Base-by-base conservation (phyloP, 352 stramenopile genomes). In the Globisporangium megalacanthum region DNA sequence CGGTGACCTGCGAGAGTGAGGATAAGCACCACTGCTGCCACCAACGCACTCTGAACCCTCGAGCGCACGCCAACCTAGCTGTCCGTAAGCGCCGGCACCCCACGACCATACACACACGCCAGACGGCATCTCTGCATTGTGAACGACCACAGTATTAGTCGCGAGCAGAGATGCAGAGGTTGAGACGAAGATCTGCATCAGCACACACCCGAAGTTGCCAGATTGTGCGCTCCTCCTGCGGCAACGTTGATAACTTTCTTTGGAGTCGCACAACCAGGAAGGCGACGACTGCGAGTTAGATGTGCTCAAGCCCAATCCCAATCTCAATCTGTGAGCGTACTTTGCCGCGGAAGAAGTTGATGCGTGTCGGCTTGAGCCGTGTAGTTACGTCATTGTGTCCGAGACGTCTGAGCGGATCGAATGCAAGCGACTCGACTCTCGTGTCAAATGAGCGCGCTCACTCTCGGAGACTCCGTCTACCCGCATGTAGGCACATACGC, bases 81-180 rank as follows among this genome's bases (percentile, higher is more conserved):
- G 81, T 0, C 83, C 83, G 25, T 89, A 89, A 6, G 56, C 50
- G 25, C 77, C 75, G 56, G 52, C 61, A 0, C 83, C 83, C 83
- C 83, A 93, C 11, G 81, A 87, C 75, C 77, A 90, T 1, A 91
- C 83, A 36, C 76, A 86, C 6, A 81, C 54, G 4, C 79, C 77
- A 47, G 76, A 65, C 7, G 56, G 25, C 73, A 79, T 86, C 54
- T 88, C 79, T 88, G 37, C 4, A 52, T 37, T 13, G 17, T 17
- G n/a, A 0, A 50, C 20, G 25, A 20, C 25, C 52, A 15, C 41
- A 50, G 8, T 22, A 49, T 45, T 20, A 52, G 25, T 20, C 46
- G 3, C 22, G 25, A 33, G n/a, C 17, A 52, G 10, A 19, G 2
- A 36, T 61, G 7, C 5, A 25, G 3, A 25, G 10, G 6, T 4